Evolutionary conservation across 164 flowering plant species (phyloP).

Genomic region (Cinnamomum chago): DNA sequence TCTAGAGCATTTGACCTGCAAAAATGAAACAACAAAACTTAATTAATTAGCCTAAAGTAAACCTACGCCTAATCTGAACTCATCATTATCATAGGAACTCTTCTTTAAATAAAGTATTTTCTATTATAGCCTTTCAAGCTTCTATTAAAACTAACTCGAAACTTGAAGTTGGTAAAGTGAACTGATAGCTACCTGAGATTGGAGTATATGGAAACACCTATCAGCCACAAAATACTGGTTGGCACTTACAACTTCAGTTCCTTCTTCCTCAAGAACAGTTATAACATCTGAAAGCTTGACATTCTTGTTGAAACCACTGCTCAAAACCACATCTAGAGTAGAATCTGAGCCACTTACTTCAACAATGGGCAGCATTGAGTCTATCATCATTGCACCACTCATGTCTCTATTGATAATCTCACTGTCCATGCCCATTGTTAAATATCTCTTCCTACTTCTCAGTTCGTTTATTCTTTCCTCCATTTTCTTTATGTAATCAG

Average conservation of each 20-base stretch:
- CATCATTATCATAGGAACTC: no score
- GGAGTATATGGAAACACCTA: constrained; percentile 33
- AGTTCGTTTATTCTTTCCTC: constrained; percentile 29
- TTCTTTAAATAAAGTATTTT: neutral
- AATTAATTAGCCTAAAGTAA: neutral
- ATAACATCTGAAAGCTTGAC: constrained; percentile 37
- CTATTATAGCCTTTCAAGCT: no score
- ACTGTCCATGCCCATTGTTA: constrained; percentile 1
- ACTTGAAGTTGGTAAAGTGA: neutral
- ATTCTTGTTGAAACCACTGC: constrained; percentile 31
- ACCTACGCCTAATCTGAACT: no score
- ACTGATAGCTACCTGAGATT: constrained; percentile 34
- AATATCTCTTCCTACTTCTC: constrained; percentile 23
- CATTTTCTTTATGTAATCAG: constrained; percentile 30
- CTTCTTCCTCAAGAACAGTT: constrained; percentile 36
- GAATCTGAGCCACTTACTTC: constrained; percentile 38
- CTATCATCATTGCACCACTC: neutral
- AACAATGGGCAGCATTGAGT: constrained; percentile 24
- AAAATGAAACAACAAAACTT: neutral
- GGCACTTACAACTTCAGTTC: constrained; percentile 42
- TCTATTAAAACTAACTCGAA: neutral
- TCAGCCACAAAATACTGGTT: constrained; percentile 25
- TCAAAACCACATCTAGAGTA: constrained; percentile 33
- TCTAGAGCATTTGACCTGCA: constrained; percentile 41
- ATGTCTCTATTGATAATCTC: neutral